phyloP scores from a whole-genome alignment of 106 monocot species.

The Platanthera zijinensis region DNA sequence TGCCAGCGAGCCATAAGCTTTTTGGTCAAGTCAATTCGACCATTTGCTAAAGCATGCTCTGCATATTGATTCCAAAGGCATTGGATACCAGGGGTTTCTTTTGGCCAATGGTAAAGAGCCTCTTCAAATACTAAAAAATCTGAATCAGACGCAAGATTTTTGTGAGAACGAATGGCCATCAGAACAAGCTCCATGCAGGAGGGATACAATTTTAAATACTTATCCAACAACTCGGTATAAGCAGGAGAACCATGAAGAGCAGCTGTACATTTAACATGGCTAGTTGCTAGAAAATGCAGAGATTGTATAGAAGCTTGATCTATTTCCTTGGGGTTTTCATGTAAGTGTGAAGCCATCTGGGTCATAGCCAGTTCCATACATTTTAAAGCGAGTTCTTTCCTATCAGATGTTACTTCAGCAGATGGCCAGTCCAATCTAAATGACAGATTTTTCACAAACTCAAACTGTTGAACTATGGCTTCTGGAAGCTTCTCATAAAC shows the following conservation, averaged over 20 bases:
- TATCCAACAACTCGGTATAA: slow-evolving; percentile 32
- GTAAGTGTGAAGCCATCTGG: slow-evolving; percentile 19
- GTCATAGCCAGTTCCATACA: slow-evolving; percentile 38
- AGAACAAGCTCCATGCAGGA: slow-evolving; percentile 57
- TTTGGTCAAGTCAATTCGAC: slow-evolving; percentile 30
- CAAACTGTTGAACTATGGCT: slow-evolving; percentile 40
- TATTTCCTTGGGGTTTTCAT: slow-evolving; percentile 8
- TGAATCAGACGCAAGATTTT: slow-evolving; percentile 8
- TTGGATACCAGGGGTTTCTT: slow-evolving; percentile 45
- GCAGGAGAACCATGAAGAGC: slow-evolving; percentile 40
- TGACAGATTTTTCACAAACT: slow-evolving; percentile 53
- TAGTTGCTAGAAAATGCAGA: slow-evolving; percentile 53
- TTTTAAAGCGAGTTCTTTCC: slow-evolving; percentile 28
- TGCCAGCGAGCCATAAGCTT: slow-evolving; percentile 53
- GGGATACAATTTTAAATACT: slow-evolving; percentile 55
- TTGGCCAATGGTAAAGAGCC: slow-evolving; percentile 52
- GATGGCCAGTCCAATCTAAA: slow-evolving; percentile 60
- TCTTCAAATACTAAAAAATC: slow-evolving; percentile 42
- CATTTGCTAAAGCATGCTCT: slow-evolving; percentile 30
- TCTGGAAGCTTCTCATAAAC: slow-evolving; percentile 73
- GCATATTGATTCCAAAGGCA: slow-evolving; percentile 84
- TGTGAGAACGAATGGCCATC: slow-evolving; percentile 33
- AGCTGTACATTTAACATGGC: slow-evolving; percentile 54
- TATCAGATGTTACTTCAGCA: slow-evolving; percentile 17
- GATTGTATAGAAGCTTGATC: slow-evolving; percentile 22